Percentiles rank a stretch among this genome's conserved stretches.
Evolutionary conservation across 169 alveolate species (phyloP).

Genomic region (Plasmodium cynomolgi): DNA sequence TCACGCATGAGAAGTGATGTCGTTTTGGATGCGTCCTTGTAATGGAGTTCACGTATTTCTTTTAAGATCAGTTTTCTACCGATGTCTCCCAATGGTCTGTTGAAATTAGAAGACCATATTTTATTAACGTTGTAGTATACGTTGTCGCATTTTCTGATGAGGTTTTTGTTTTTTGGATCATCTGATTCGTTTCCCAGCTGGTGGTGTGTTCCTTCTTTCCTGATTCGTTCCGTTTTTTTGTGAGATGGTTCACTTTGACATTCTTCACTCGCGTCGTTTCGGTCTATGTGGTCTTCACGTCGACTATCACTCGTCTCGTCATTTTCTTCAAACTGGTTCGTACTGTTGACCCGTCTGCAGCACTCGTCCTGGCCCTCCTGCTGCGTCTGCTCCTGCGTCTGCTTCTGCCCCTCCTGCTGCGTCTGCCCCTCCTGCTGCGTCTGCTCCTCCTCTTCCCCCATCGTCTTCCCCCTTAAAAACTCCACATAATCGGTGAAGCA

Average conservation of each 20-base stretch:
- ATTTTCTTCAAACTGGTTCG: background rate
- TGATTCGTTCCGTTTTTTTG: background rate
- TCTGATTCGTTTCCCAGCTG: background rate
- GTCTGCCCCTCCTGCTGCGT: background rate
- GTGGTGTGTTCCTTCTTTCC: background rate
- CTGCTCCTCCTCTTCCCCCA: background rate
- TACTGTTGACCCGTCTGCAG: background rate
- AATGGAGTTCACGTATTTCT: constrained; percentile 53
- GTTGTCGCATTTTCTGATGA: constrained; percentile 9
- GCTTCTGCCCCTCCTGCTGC: background rate
- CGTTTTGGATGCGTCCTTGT: constrained; percentile 32
- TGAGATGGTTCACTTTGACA: background rate
- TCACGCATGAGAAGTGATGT: background rate
- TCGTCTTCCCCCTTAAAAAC: background rate
- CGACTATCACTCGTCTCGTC: background rate
- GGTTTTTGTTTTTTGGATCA: background rate
- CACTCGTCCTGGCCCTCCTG: too few species aligned
- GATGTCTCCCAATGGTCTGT: constrained; percentile 52
- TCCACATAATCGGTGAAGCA: constrained; percentile 7
- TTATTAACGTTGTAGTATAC: constrained; percentile 12
- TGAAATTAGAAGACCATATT: constrained; percentile 29
- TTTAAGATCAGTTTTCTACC: constrained; percentile 40
- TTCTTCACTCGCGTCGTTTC: background rate
- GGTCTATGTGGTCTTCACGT: background rate
- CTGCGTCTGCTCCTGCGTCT: background rate